Evolutionary conservation across 306 rosid species (phyloP).

Genomic region (Cucumis melo): DNA sequence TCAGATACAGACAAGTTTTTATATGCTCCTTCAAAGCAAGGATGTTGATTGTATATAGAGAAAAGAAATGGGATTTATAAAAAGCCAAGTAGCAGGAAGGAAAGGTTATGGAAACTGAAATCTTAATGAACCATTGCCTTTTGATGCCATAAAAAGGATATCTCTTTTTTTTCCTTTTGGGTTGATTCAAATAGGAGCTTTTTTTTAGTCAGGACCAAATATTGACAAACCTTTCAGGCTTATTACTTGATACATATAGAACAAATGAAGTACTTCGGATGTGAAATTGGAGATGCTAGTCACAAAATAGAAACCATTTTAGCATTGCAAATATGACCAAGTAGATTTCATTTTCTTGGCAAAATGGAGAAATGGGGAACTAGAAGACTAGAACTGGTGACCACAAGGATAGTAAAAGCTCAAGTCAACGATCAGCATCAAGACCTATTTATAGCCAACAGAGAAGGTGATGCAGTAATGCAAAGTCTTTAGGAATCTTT

Average conservation of each 20-base stretch:
- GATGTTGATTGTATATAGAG: not conserved
- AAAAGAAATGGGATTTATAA: not conserved
- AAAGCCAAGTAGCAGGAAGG: not conserved
- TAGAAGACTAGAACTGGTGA: not conserved
- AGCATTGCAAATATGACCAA: not conserved
- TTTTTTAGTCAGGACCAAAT: not conserved
- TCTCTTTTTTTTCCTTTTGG: not conserved
- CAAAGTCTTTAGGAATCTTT: too few relatives aligned
- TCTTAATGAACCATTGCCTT: not conserved
- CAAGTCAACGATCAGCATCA: not conserved
- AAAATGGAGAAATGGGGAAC: not conserved
- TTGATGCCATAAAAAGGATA: not conserved
- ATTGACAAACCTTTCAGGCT: not conserved
- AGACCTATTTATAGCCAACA: not conserved
- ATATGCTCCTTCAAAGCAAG: not conserved
- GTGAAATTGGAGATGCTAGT: not conserved
- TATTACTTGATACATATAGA: not conserved
- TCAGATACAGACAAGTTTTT: conserved; percentile 3
- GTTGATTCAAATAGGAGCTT: too few relatives aligned
- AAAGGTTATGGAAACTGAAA: not conserved
- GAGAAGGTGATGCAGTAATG: too few relatives aligned
- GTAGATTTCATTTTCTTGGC: not conserved
- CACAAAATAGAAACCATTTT: not conserved
- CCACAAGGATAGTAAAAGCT: not conserved
- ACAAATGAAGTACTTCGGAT: not conserved